Conservation (phyloP, 768 basidiomycete genomes). For the Lactarius hengduanensis region DNA sequence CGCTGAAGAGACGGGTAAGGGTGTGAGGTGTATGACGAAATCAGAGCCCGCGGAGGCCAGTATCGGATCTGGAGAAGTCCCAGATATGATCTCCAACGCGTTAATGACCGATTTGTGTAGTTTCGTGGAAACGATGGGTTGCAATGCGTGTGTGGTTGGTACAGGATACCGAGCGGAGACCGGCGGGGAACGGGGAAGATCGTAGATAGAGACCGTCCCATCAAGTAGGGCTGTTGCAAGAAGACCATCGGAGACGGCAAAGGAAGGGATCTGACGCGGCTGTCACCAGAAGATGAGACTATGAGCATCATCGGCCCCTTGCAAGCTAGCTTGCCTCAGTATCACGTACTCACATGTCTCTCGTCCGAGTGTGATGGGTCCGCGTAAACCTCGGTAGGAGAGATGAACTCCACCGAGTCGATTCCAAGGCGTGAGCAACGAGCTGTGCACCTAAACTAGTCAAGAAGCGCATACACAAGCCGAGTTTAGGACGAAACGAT, state of each 20-base stretch:
- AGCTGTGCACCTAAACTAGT: conserved; percentile 24
- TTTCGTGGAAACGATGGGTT: conserved; percentile 14
- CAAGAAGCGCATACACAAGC: not conserved
- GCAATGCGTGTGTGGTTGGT: conserved; percentile 11
- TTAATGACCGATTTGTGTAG: conserved; percentile 27
- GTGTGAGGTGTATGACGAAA: conserved; percentile 25
- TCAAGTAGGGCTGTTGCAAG: conserved; percentile 27
- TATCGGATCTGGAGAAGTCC: conserved; percentile 3
- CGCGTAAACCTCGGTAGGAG: conserved; percentile 24
- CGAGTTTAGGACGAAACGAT: not conserved
- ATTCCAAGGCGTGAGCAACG: conserved; percentile 22
- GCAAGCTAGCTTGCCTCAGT: not conserved
- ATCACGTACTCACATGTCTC: conserved; percentile 23
- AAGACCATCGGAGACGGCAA: conserved; percentile 19
- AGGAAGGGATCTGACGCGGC: conserved; percentile 28
- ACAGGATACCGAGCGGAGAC: conserved; percentile 9
- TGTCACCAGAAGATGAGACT: conserved; percentile 3
- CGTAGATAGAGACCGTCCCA: conserved; percentile 27
- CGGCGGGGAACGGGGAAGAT: conserved; percentile 8
- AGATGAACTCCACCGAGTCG: conserved; percentile 21
- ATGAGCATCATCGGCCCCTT: conserved; percentile 2
- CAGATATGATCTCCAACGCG: conserved; percentile 24
- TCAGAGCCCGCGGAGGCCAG: conserved; percentile 28
- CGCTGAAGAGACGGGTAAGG: conserved; percentile 7
- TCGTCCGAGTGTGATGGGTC: conserved; percentile 27